Evolutionary conservation across 352 stramenopile genomes (phyloP).

Genomic region (Thalassiosira livingstoniorum): DNA sequence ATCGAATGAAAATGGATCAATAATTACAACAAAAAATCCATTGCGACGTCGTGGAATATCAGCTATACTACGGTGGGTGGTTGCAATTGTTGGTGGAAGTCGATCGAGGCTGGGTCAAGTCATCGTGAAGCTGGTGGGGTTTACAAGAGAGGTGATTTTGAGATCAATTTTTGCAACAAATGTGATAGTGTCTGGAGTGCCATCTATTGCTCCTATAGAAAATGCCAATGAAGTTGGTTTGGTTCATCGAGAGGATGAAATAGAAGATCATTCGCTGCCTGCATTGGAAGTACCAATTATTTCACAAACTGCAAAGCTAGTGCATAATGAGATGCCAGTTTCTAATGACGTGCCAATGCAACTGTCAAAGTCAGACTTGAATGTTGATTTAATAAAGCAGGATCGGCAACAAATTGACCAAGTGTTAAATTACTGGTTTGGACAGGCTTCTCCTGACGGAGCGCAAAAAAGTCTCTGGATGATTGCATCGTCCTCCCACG

Average conservation of each 20-base stretch:
- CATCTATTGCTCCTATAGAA: neutral
- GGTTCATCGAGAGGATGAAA: neutral
- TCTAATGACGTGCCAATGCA: too few species aligned
- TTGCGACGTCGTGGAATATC: conserved; percentile 2
- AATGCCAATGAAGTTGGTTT: neutral
- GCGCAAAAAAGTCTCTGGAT: conserved; percentile 84
- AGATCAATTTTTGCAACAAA: conserved; percentile 42
- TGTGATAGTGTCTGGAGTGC: conserved; percentile 38
- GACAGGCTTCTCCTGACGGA: conserved; percentile 67
- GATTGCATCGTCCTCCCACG: conserved; percentile 72
- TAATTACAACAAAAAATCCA: neutral
- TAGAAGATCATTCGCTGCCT: neutral
- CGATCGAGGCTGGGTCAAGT: conserved; percentile 46
- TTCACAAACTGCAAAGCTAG: neutral
- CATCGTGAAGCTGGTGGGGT: conserved; percentile 19
- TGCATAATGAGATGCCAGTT: conserved; percentile 6
- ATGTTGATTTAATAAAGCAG: conserved; percentile 27
- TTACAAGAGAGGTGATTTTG: conserved; percentile 40
- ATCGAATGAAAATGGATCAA: neutral
- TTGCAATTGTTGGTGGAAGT: conserved; percentile 35
- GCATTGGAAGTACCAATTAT: neutral
- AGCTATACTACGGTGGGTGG: conserved; percentile 40
- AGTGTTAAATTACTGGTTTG: conserved; percentile 83
- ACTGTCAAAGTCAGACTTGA: too few species aligned
- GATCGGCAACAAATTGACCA: conserved; percentile 58